Evolutionary conservation across 2,329 filamentous ascomycete species (phyloP).

Genomic region (Stachybotrys chlorohalonatus): DNA sequence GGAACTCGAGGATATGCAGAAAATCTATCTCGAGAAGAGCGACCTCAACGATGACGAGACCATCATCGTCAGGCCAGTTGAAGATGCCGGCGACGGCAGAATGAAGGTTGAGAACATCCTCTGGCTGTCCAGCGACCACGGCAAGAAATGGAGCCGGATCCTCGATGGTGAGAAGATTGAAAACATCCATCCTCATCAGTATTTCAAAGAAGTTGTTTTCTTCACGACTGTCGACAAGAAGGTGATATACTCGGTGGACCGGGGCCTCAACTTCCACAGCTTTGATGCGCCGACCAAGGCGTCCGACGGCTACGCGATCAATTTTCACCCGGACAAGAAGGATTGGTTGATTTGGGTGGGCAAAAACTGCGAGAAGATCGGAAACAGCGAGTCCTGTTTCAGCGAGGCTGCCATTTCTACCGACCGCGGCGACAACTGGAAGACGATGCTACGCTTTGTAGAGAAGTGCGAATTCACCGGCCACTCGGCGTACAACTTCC

Average conservation of each 20-base stretch:
- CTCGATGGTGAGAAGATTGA: slow-evolving; percentile 62
- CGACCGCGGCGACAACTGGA: slow-evolving; percentile 76
- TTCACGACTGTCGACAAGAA: slow-evolving; percentile 62
- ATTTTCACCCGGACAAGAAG: slow-evolving; percentile 76
- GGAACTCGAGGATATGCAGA: slow-evolving; percentile 39
- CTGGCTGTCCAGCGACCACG: slow-evolving; percentile 74
- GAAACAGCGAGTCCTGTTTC: slow-evolving; percentile 51
- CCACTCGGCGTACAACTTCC: slow-evolving; percentile 45
- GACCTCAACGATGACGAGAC: slow-evolving; percentile 66
- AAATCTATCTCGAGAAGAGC: slow-evolving; percentile 71
- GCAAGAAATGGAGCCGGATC: slow-evolving; percentile 70
- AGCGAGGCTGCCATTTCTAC: slow-evolving; percentile 65
- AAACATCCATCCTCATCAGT: slow-evolving; percentile 66
- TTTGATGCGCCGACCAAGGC: slow-evolving; percentile 61
- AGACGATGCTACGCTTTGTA: slow-evolving; percentile 63
- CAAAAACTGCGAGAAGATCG: slow-evolving; percentile 52
- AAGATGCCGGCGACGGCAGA: slow-evolving; percentile 16
- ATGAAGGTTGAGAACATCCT: slow-evolving; percentile 44
- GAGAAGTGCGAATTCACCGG: slow-evolving; percentile 81
- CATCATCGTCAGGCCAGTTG: slow-evolving; percentile 44
- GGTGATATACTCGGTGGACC: slow-evolving; percentile 75
- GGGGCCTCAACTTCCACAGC: slow-evolving; percentile 61
- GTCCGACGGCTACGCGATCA: slow-evolving; percentile 37
- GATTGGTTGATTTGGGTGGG: slow-evolving; percentile 94
- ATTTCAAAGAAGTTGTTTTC: slow-evolving; percentile 78